These are phyloP conservation scores for Penicillium brevicompactum DNA, from an alignment of 2,329 filamentous ascomycete species.

Conservation along the genomic window DNA sequence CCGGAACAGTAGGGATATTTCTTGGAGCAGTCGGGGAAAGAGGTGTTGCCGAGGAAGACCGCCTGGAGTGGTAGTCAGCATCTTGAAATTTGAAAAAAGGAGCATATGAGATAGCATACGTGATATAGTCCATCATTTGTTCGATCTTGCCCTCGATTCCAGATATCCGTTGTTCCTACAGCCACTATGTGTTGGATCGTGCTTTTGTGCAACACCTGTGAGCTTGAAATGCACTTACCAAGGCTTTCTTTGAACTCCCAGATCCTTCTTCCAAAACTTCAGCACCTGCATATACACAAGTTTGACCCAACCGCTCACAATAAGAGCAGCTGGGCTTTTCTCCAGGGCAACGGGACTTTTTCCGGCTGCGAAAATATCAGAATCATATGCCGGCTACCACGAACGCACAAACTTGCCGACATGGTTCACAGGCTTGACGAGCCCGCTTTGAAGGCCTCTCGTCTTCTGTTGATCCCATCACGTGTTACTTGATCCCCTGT, in stretches of 20 bases:
- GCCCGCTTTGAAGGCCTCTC: constrained; percentile 21
- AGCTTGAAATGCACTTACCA: constrained; percentile 4
- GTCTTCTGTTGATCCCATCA: constrained; percentile 14
- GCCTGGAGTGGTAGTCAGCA: background rate
- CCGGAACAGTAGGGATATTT: background rate
- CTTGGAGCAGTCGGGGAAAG: background rate
- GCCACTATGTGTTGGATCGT: background rate
- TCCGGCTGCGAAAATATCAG: constrained; percentile 23
- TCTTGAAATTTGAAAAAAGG: no score
- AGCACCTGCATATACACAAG: constrained; percentile 30
- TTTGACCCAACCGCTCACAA: constrained; percentile 33
- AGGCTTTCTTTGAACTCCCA: constrained; percentile 9
- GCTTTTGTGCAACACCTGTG: background rate
- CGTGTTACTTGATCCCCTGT: background rate
- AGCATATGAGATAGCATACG: background rate
- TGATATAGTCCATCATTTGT: constrained; percentile 18
- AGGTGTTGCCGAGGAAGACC: background rate
- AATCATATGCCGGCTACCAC: background rate
- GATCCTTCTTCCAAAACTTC: constrained; percentile 7
- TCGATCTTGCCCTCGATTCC: constrained; percentile 26
- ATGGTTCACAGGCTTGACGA: constrained; percentile 35
- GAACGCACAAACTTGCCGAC: constrained; percentile 25
- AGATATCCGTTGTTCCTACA: constrained; percentile 20
- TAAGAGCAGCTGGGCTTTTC: constrained; percentile 37
- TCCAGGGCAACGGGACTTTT: constrained; percentile 37